phyloP scores from a whole-genome alignment of 768 basidiomycete genomes.

The Mycena albidolilacea region DNA sequence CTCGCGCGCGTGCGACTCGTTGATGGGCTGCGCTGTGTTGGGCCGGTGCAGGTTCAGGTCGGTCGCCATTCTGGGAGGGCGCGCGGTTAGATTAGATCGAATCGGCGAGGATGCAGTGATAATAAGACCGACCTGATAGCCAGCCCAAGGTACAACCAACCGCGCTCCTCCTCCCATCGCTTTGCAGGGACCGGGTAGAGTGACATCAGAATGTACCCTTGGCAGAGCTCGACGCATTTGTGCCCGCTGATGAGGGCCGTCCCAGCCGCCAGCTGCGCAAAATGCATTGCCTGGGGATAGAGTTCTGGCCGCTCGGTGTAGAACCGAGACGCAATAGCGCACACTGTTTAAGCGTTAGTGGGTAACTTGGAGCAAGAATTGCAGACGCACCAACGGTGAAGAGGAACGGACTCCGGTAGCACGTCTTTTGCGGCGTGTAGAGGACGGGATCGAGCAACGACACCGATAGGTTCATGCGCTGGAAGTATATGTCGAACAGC shows the following conservation, averaged over 20 bases:
- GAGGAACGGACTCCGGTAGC: constrained; percentile 89
- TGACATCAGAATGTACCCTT: constrained; percentile 86
- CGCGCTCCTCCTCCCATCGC: constrained; percentile 91
- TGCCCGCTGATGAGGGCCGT: constrained; percentile 81
- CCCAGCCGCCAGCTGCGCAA: constrained; percentile 83
- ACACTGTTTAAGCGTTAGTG: constrained; percentile 64
- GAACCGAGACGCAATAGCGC: constrained; percentile 89
- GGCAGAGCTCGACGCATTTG: constrained; percentile 88
- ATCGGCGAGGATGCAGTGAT: neutral
- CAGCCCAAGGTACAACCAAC: constrained; percentile 91
- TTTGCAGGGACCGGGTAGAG: constrained; percentile 82
- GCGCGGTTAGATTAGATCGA: constrained; percentile 25
- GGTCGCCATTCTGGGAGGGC: constrained; percentile 76
- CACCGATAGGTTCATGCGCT: constrained; percentile 83
- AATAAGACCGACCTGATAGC: constrained; percentile 77
- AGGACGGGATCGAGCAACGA: constrained; percentile 86
- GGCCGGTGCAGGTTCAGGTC: constrained; percentile 92
- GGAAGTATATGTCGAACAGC: constrained; percentile 85
- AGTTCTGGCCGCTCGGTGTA: constrained; percentile 79
- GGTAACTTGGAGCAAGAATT: neutral
- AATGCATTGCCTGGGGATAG: constrained; percentile 80
- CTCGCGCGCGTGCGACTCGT: constrained; percentile 87
- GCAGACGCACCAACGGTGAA: constrained; percentile 87
- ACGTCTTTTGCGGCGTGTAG: constrained; percentile 87
- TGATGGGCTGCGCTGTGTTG: constrained; percentile 77